Evolutionary conservation across 2,329 filamentous ascomycete species (phyloP).

Genomic region (Penicillium griseofulvum): DNA sequence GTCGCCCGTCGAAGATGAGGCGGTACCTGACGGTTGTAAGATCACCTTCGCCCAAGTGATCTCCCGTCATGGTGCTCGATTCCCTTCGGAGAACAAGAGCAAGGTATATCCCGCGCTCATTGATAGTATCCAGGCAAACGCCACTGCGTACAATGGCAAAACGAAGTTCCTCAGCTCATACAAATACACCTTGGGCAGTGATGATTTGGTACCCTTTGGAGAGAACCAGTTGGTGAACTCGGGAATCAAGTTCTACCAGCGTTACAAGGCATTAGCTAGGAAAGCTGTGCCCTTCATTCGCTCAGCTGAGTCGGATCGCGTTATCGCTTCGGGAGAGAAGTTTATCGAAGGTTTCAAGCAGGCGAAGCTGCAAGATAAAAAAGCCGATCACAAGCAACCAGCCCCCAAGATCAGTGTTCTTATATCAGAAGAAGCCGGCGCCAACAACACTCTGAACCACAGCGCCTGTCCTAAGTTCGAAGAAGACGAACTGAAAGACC

Average conservation of each 20-base stretch:
- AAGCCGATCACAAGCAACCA: slow-evolving; percentile 44
- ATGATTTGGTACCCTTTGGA: slow-evolving; percentile 68
- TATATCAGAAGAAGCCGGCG: slow-evolving; percentile 59
- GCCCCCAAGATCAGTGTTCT: slow-evolving; percentile 63
- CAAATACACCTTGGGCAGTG: slow-evolving; percentile 66
- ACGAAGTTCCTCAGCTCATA: slow-evolving; percentile 72
- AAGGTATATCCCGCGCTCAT: slow-evolving; percentile 63
- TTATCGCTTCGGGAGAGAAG: slow-evolving; percentile 70
- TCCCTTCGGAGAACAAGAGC: slow-evolving; percentile 71
- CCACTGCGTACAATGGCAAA: slow-evolving; percentile 56
- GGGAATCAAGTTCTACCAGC: slow-evolving; percentile 70
- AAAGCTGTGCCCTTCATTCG: slow-evolving; percentile 66
- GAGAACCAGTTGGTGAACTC: slow-evolving; percentile 70
- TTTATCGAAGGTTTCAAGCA: slow-evolving; percentile 73
- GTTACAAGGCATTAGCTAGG: slow-evolving; percentile 64
- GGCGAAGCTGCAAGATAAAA: slow-evolving; percentile 48
- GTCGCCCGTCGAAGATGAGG: slow-evolving; percentile 59
- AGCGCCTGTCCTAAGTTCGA: slow-evolving; percentile 70
- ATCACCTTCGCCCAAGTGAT: slow-evolving; percentile 78
- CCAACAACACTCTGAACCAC: slow-evolving; percentile 82
- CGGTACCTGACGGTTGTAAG: slow-evolving; percentile 63
- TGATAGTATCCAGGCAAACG: slow-evolving; percentile 61
- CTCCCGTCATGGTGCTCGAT: slow-evolving; percentile 79
- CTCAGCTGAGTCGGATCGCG: slow-evolving; percentile 66
- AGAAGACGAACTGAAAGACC: slow-evolving; percentile 43